Evolutionary conservation across 139 green algal genomes (phyloP), one percentile per base, ranked within the genome.

Genomic region (Chlorella sp.): DNA sequence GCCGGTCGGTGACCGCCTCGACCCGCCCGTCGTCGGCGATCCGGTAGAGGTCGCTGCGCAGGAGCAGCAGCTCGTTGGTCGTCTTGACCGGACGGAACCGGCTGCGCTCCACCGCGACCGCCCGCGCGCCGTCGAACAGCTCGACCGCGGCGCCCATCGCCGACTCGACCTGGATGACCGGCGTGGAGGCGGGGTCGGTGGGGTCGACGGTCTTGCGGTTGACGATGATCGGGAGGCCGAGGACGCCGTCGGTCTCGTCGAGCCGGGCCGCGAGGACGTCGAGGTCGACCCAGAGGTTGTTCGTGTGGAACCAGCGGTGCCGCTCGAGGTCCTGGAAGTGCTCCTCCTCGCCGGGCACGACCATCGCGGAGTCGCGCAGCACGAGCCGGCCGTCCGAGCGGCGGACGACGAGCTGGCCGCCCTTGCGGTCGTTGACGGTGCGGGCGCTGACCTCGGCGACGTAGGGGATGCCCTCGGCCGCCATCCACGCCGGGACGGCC

Each of bases 31-130:
- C 87, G 67, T 88, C 77, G 0, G 86, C 90, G 59, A 96, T 85
- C 24, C 35, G 71, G 86, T 85, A 92, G 2, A 71, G 82, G 27
- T 92, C 87, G 24, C 35, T 87, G 42, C 90, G 86, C 73, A 97
- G 88, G 34, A 84, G 85, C 71, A 97, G 94, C 2, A 97, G 83
- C 78, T 97, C 93, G 62, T 75, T 88, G 86, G 87, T 93, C 30
- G 93, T 97, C 86, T 97, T 97, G 49, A 97, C 93, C 26, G 93
- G 93, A 5, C 93, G 89, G 66, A 97, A 97, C 34, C 93, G 90
- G 0, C 85, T 82, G 60, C 93, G 87, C 0, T 93, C 93, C 49
- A 97, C 93, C 63, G 94, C 89, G 5, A 69, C 63, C 2, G 63
- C 63, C 17, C 63, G 32, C 51, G 92, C 85, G 42, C 79, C 76